Evolutionary conservation across 345 rosid genomes (phyloP), one percentile per base, ranked within the genome.

Genomic region (Jatropha curcas): DNA sequence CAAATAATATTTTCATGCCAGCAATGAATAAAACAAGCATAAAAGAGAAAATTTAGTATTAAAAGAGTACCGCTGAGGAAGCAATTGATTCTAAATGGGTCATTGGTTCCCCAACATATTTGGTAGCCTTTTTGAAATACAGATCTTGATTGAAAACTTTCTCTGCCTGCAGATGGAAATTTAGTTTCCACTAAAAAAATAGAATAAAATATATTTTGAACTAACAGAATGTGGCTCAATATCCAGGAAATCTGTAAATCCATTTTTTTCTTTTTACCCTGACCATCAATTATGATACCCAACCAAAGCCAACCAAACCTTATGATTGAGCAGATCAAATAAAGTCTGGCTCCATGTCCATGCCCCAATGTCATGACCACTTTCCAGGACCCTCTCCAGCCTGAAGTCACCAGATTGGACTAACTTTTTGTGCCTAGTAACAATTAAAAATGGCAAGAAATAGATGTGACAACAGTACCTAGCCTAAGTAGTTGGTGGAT

Each of bases 31-130:
- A 58, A 33, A 41, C 57, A 60, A 46, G 31, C 56, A 72, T 17
- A 48, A 48, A 16, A 48, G 17, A n/a, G 1, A 48, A 48, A 14
- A 48, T 17, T 6, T 17, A 48, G n/a, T 5, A 48, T 48, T 48
- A 48, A 48, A n/a, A 27, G 41, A 70, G 19, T 93, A 93, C 99
- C 80, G 98, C 99, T 56, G 99, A 86, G 66, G 98, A 95, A 68
- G 99, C 91, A 79, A 95, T 95, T 24, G 98, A 93, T 87, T 95
- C 99, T 82, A 95, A 80, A 76, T 95, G 96, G 78, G 79, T 80
- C 98, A 95, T 95, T 22, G 98, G 98, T 80, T 95, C 99, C 71
- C 98, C 99, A 59, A 90, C 97, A 76, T 80, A 81, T 78, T 93
- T 95, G 74, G 88, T 90, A 76, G 97, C 82, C 84, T 82, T 89